Conservation (phyloP, 1,284 basidiomycete genomes). For the Stereum hirsutum region DNA sequence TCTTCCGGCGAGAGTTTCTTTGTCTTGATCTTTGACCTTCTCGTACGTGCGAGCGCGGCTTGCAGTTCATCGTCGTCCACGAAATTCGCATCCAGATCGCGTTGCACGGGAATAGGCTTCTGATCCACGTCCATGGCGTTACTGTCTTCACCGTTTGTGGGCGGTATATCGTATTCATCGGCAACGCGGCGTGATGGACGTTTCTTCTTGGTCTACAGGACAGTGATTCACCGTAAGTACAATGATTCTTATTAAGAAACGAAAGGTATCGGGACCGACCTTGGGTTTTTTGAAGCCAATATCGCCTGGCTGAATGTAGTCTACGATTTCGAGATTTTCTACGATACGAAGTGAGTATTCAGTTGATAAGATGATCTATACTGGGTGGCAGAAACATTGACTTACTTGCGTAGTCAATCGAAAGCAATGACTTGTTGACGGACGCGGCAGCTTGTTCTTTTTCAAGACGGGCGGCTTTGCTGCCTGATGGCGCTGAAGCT, state of each 20-base stretch:
- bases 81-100: constrained; percentile 79
- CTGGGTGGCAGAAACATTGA: constrained; percentile 8
- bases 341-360: constrained; percentile 1
- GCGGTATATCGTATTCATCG: constrained; percentile 47
- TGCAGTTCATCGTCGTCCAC: constrained; percentile 99
- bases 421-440: constrained; percentile 75
- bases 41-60: constrained; percentile 80
- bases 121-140: constrained; percentile 74
- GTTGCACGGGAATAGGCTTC: constrained; percentile 49
- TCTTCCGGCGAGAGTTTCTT: constrained; percentile 82
- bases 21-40: constrained; percentile 73
- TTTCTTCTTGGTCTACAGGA: constrained; percentile 85
- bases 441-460: constrained; percentile 49
- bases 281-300: constrained; percentile 92
- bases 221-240: too few species aligned
- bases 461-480: constrained; percentile 31
- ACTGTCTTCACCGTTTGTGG: constrained; percentile 22
- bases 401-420: constrained; percentile 89
- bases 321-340: constrained; percentile 84
- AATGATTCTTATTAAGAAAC: constrained; percentile 7
- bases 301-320: constrained; percentile 90
- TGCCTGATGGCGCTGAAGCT: constrained; percentile 30
- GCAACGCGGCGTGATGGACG: constrained; percentile 64
- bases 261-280: constrained; percentile 27
- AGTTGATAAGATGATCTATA: constrained; percentile 5